These are phyloP conservation scores for Aspergillus sp. DNA, from an alignment of 2,329 filamentous ascomycete species.

Conservation along the genomic window DNA sequence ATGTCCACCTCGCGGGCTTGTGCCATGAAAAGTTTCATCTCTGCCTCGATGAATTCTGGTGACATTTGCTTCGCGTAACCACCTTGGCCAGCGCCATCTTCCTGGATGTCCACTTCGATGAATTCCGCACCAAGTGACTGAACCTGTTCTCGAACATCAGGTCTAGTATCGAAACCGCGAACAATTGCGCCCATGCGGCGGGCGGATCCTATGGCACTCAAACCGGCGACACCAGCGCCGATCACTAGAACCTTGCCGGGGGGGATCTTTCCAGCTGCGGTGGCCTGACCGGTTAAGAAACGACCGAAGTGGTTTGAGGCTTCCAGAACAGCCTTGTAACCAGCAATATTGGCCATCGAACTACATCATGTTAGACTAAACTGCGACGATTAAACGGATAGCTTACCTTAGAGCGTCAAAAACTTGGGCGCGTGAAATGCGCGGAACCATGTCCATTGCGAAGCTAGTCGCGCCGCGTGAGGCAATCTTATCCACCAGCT, in stretches of 20 bases:
- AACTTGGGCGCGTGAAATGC: constrained; percentile 83
- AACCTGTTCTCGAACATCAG: constrained; percentile 85
- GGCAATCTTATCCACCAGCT: constrained; percentile 71
- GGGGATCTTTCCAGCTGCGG: constrained; percentile 83
- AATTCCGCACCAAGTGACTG: constrained; percentile 89
- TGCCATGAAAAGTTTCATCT: constrained; percentile 89
- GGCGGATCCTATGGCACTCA: constrained; percentile 85
- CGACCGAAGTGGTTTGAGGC: constrained; percentile 87
- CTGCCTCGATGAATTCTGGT: constrained; percentile 86
- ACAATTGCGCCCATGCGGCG: constrained; percentile 85
- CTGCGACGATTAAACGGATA: too few relatives aligned
- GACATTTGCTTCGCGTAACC: constrained; percentile 95
- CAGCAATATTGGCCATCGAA: constrained; percentile 92
- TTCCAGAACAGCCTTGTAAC: constrained; percentile 88
- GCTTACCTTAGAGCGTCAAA: constrained; percentile 70
- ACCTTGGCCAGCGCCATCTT: constrained; percentile 80
- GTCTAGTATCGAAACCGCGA: constrained; percentile 84
- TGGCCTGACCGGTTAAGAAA: constrained; percentile 86
- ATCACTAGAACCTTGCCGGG: constrained; percentile 89
- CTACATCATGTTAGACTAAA: constrained; percentile 41
- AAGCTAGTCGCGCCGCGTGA: constrained; percentile 71
- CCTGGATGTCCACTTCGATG: constrained; percentile 79
- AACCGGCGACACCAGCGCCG: constrained; percentile 82
- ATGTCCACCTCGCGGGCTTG: constrained; percentile 88
- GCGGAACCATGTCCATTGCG: constrained; percentile 90